Evolutionary conservation across 306 rosid species (phyloP).

Genomic region (Cicer bijugum): DNA sequence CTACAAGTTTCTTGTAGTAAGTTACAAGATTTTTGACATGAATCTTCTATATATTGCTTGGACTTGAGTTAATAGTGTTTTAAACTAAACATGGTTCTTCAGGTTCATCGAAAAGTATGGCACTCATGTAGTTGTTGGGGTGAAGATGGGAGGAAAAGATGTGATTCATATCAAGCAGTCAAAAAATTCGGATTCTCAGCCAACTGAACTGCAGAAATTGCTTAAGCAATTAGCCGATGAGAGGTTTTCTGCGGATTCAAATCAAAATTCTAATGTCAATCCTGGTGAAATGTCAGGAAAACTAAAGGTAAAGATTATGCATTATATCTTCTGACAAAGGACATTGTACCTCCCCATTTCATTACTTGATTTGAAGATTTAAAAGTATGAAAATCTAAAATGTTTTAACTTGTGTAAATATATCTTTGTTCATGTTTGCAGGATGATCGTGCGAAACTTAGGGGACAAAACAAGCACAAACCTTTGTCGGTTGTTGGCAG

Average conservation of each 20-base stretch:
- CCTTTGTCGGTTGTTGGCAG: slow-evolving; percentile 51
- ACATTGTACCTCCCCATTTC: neutral
- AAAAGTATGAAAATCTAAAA: slow-evolving; percentile 5
- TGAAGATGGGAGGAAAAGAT: slow-evolving; percentile 96
- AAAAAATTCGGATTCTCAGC: slow-evolving; percentile 59
- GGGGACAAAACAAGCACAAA: slow-evolving; percentile 47
- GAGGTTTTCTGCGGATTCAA: slow-evolving; percentile 62
- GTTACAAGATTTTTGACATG: neutral
- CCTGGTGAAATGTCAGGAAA: slow-evolving; percentile 52
- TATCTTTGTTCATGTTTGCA: slow-evolving; percentile 47
- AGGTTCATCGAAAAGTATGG: slow-evolving; percentile 94
- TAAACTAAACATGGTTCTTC: slow-evolving; percentile 48
- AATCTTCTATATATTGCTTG: slow-evolving; percentile 22
- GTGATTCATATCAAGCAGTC: slow-evolving; percentile 76
- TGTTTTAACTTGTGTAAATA: slow-evolving; percentile 1
- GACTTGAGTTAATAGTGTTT: slow-evolving; percentile 28
- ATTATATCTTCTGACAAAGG: slow-evolving; percentile 4
- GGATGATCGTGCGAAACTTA: slow-evolving; percentile 50
- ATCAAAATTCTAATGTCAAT: slow-evolving; percentile 45
- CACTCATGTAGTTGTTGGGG: slow-evolving; percentile 87
- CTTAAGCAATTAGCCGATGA: slow-evolving; percentile 78
- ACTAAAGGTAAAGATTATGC: slow-evolving; percentile 51
- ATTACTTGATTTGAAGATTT: neutral
- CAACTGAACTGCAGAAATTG: slow-evolving; percentile 69
- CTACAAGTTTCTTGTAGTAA: neutral